Percentiles rank a stretch among this genome's conserved stretches.
Conservation (phyloP, 2,329 filamentous ascomycete genomes). For the Fusarium sp. region DNA sequence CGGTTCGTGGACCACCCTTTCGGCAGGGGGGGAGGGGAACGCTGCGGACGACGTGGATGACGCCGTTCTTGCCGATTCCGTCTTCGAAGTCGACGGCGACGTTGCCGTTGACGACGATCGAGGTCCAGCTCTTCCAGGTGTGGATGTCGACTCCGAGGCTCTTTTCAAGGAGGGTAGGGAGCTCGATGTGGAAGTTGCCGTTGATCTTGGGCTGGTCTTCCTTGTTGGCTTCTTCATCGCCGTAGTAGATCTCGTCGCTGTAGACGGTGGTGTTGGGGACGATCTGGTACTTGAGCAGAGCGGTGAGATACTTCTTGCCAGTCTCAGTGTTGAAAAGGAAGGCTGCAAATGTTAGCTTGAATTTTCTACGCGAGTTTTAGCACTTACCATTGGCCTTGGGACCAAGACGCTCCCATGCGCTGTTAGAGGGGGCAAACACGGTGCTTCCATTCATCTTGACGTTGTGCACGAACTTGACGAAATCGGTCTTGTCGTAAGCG, state of each 20-base stretch:
- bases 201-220: constrained; percentile 13
- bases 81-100: constrained; percentile 75
- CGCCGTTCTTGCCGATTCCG: constrained; percentile 80
- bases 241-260: constrained; percentile 81
- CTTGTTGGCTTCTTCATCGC: constrained; percentile 41
- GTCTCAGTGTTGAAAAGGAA: constrained; percentile 84
- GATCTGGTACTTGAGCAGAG: constrained; percentile 83
- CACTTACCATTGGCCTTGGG: constrained; percentile 69
- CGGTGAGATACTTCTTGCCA: constrained; percentile 81
- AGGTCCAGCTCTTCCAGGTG: constrained; percentile 74
- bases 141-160: constrained; percentile 78
- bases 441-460: constrained; percentile 73
- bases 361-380: neutral
- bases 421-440: constrained; percentile 84
- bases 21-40: constrained; percentile 82
- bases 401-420: constrained; percentile 82
- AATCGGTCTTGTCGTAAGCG: constrained; percentile 79
- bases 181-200: constrained; percentile 69
- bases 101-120: constrained; percentile 81
- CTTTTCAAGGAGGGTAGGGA: constrained; percentile 78
- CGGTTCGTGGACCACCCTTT: constrained; percentile 16
- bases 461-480: constrained; percentile 71
- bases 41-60: constrained; percentile 79
- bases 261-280: constrained; percentile 82
- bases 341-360: constrained; percentile 42